These are phyloP conservation scores for Trichoderma koningii DNA, from an alignment of 2,329 filamentous ascomycete genomes.

Conservation along the genomic window DNA sequence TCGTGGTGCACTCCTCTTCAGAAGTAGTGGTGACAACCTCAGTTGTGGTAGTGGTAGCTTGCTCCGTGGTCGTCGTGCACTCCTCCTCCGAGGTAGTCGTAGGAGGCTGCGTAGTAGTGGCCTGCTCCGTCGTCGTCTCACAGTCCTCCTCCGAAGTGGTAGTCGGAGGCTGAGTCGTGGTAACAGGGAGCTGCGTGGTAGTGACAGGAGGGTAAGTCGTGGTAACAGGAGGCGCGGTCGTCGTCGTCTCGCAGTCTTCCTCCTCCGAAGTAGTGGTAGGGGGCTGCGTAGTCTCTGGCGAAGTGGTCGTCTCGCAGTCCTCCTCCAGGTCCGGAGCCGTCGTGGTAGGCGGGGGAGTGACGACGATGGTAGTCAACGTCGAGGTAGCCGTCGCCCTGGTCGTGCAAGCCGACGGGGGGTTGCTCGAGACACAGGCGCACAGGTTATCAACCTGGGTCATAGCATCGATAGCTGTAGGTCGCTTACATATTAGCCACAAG, in stretches of 20 bases:
- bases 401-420: constrained; percentile 30
- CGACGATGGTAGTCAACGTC: not conserved
- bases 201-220: constrained; percentile 1
- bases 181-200: not conserved
- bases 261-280: not conserved
- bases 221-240: not conserved
- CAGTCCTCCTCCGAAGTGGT: not conserved
- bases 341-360: constrained; percentile 11
- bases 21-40: constrained; percentile 12
- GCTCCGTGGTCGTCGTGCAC: not conserved
- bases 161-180: not conserved
- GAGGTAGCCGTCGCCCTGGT: not conserved
- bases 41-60: constrained; percentile 10
- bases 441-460: constrained; percentile 31
- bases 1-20: not conserved
- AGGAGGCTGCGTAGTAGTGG: constrained; percentile 5
- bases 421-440: constrained; percentile 34
- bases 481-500: not conserved
- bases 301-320: constrained; percentile 7
- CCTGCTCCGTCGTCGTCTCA: not conserved
- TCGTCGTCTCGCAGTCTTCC: not conserved
- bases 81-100: not conserved
- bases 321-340: not conserved
- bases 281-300: not conserved
- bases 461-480: constrained; percentile 26